A percentile compares a stretch with the other conserved stretches of the same genome.
Conservation (phyloP, 2,329 filamentous ascomycete species). For the Colletotrichum noveboracense region DNA sequence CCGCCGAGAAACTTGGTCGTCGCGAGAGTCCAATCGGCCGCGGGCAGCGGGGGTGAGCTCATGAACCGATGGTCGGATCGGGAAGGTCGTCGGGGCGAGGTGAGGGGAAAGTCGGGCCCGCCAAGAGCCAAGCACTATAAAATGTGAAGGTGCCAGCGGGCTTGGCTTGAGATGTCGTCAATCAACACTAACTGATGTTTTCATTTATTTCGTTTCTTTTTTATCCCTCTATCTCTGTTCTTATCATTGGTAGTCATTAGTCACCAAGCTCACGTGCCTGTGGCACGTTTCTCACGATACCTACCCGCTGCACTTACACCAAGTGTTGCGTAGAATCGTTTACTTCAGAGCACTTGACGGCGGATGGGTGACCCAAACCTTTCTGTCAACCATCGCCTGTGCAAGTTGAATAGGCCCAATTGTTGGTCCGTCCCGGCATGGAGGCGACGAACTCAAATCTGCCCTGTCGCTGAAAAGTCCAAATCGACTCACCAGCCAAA, state of each 20-base stretch:
- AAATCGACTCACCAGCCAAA: no score
- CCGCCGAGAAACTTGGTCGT: neutral
- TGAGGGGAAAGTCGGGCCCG: constrained; percentile 13
- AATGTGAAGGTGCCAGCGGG: neutral
- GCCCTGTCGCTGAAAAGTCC: no score
- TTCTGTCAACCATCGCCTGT: no score
- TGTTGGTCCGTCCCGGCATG: no score
- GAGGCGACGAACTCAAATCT: no score
- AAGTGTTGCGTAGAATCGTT: no score
- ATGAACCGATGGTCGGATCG: constrained; percentile 9
- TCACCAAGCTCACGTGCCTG: neutral
- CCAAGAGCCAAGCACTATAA: constrained; percentile 18
- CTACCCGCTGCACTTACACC: no score
- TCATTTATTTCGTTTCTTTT: neutral
- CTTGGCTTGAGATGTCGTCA: neutral
- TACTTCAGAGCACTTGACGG: no score
- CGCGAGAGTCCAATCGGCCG: constrained; percentile 2
- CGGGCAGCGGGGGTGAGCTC: neutral
- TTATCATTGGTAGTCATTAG: neutral
- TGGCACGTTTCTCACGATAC: no score
- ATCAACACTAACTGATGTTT: neutral
- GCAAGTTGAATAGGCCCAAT: no score
- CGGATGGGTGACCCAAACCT: no score
- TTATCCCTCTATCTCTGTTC: neutral
- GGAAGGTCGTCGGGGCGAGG: constrained; percentile 10